A percentile compares a stretch with the other conserved stretches of the same genome.
These are phyloP conservation scores for Dinochytrium kinnereticum DNA, from an alignment of 371 early-diverging fungal genomes.

Conservation along the genomic window DNA sequence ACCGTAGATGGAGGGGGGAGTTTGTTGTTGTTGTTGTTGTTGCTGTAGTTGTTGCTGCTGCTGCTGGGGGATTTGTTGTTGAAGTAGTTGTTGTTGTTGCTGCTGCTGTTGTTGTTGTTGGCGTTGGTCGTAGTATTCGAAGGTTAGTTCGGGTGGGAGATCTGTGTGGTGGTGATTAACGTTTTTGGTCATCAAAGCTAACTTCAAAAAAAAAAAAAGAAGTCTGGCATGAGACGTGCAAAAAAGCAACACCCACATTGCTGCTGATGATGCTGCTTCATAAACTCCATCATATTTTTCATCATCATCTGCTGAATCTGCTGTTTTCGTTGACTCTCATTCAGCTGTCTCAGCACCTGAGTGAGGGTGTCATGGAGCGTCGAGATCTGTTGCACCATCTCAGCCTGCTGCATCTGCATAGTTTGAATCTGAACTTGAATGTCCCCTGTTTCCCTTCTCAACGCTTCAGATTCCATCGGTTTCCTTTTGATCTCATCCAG, in stretches of 20 bases:
- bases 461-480: conserved; percentile 77
- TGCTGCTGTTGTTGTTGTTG: conserved; percentile 3
- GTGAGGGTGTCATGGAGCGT: conserved; percentile 71
- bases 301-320: conserved; percentile 62
- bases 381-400: conserved; percentile 73
- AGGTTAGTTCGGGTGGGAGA: conserved; percentile 15
- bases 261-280: conserved; percentile 40
- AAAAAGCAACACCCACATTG: background rate
- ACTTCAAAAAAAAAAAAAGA: background rate
- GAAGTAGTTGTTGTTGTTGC: conserved; percentile 2
- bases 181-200: too few relatives aligned
- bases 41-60: conserved; percentile 6
- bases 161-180: too few relatives aligned
- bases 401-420: conserved; percentile 76
- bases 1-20: background rate
- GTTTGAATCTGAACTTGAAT: conserved; percentile 70
- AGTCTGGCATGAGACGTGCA: background rate
- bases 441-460: conserved; percentile 75
- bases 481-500: conserved; percentile 86
- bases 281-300: conserved; percentile 62
- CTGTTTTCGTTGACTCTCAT: conserved; percentile 70
- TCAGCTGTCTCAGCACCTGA: conserved; percentile 71
- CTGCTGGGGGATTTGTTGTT: background rate
- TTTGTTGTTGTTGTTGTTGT: background rate
- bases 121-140: conserved; percentile 19